phyloP scores from a whole-genome alignment of 495 filamentous ascomycete species.

The Podospora tetraspora region DNA sequence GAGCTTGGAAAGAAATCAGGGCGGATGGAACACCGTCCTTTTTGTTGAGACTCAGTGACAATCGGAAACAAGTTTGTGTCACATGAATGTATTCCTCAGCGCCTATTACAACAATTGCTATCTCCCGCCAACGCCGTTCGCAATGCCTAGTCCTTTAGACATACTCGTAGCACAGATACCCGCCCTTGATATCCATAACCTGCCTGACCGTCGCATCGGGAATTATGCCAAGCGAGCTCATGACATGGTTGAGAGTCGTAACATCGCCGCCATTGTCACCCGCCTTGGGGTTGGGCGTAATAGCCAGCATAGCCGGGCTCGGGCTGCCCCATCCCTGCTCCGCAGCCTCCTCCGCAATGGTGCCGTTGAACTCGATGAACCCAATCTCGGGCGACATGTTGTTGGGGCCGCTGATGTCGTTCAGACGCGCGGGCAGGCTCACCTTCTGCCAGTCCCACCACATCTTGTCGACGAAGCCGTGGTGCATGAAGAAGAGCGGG shows the following conservation, averaged over 20 bases:
- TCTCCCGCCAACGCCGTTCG: background rate
- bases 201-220: conserved; percentile 22
- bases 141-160: background rate
- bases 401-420: conserved; percentile 12
- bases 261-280: background rate
- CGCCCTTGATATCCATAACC: conserved; percentile 36
- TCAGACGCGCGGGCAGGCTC: conserved; percentile 2
- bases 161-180: conserved; percentile 35
- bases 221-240: conserved; percentile 16
- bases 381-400: background rate
- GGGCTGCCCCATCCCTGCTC: background rate
- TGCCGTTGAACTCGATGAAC: background rate
- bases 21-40: too few species aligned
- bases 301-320: background rate
- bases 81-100: background rate
- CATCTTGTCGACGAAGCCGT: conserved; percentile 57
- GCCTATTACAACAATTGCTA: background rate
- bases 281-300: background rate
- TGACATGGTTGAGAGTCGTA: conserved; percentile 6
- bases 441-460: conserved; percentile 61
- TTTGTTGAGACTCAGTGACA: background rate
- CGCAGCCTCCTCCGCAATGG: background rate
- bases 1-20: background rate
- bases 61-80: background rate
- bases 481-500: conserved; percentile 61